These are phyloP conservation scores for Pilatotrama ljubarskyi DNA, from an alignment of 768 basidiomycete genomes.

Conservation along the genomic window DNA sequence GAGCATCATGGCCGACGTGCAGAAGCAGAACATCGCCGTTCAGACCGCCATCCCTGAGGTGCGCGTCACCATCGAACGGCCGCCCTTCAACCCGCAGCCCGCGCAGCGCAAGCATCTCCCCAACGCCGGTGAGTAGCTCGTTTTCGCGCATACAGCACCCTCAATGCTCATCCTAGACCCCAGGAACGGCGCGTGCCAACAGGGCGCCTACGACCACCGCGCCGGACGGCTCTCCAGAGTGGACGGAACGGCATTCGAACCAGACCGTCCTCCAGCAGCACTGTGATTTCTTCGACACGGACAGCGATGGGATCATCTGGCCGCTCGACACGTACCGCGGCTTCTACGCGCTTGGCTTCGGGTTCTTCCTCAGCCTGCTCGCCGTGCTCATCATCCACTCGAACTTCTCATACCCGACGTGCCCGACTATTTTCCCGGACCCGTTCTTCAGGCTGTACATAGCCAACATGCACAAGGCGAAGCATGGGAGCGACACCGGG, in stretches of 20 bases:
- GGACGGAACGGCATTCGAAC: constrained; percentile 19
- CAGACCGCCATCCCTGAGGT: constrained; percentile 17
- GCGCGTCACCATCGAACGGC: constrained; percentile 21
- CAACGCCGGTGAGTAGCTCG: constrained; percentile 14
- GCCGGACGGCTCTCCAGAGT: constrained; percentile 24
- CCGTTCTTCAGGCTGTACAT: constrained; percentile 43
- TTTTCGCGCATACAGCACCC: background rate
- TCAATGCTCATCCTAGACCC: background rate
- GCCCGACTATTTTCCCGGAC: constrained; percentile 37
- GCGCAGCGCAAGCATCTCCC: constrained; percentile 10
- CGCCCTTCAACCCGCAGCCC: constrained; percentile 17
- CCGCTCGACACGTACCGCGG: constrained; percentile 44
- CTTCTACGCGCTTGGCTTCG: constrained; percentile 44
- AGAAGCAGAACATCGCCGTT: constrained; percentile 4
- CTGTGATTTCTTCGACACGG: constrained; percentile 41
- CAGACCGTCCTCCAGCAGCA: constrained; percentile 45
- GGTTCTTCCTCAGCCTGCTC: constrained; percentile 37
- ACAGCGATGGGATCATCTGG: constrained; percentile 46
- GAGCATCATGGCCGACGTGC: constrained; percentile 1
- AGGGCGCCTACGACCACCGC: constrained; percentile 12
- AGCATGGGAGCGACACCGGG: constrained; percentile 48
- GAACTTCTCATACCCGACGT: constrained; percentile 37
- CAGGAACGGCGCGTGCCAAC: constrained; percentile 28
- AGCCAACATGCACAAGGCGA: constrained; percentile 35
- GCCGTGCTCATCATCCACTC: constrained; percentile 38